Percentiles rank a stretch among this genome's conserved stretches.
Conservation (phyloP, 306 rosid species). For the Acacia confusa region DNA sequence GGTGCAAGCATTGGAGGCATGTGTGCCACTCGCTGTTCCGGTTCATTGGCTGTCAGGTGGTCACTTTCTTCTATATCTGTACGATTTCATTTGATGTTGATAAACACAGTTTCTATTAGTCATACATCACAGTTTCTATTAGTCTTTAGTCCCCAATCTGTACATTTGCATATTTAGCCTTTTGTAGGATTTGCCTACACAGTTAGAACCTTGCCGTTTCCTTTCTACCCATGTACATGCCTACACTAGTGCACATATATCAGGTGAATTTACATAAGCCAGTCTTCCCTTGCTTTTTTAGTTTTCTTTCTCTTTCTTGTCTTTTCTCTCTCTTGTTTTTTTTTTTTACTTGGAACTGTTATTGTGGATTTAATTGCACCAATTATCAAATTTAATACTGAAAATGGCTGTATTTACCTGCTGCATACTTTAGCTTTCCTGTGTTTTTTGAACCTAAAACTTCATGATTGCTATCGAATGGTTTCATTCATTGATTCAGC, state of each 20-base stretch:
- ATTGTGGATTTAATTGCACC: too few species aligned
- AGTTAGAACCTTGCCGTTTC: background rate
- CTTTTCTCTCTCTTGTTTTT: too few species aligned
- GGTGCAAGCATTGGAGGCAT: slow-evolving; percentile 99
- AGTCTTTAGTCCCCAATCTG: background rate
- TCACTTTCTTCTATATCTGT: slow-evolving; percentile 25
- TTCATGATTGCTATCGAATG: too few species aligned
- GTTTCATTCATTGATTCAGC: too few species aligned
- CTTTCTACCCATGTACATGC: background rate
- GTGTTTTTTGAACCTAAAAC: too few species aligned
- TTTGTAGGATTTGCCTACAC: background rate
- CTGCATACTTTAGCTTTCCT: too few species aligned
- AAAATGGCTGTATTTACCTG: too few species aligned
- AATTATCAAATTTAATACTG: too few species aligned
- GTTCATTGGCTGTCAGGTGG: slow-evolving; percentile 95
- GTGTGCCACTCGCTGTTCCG: slow-evolving; percentile 99
- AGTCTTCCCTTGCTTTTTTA: too few species aligned
- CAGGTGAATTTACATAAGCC: background rate
- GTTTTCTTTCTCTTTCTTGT: too few species aligned
- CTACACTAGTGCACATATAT: background rate
- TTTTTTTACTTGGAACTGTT: too few species aligned
- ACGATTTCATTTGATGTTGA: slow-evolving; percentile 2
- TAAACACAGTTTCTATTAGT: slow-evolving; percentile 8
- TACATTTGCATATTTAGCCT: background rate
- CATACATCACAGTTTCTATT: background rate